Percentiles rank a stretch among this genome's conserved stretches.
Evolutionary conservation across 1,139 yeast genomes (phyloP).

Genomic region (Wickerhamiella pararugosa): DNA sequence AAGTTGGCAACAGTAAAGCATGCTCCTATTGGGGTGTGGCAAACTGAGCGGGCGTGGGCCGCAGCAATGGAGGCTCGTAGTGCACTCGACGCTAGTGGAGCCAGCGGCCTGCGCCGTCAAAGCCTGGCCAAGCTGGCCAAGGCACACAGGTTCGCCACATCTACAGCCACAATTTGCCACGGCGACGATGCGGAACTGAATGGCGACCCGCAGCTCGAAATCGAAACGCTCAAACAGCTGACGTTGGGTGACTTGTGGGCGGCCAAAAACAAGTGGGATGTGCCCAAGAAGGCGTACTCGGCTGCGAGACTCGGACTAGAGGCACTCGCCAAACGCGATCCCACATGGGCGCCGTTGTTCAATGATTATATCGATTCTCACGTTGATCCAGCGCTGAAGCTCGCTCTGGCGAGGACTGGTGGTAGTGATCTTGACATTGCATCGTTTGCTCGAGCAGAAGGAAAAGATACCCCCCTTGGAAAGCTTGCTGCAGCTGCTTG

Average conservation of each 20-base stretch:
- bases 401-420: conserved; percentile 35
- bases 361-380: conserved; percentile 41
- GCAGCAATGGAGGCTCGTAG: conserved; percentile 52
- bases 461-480: conserved; percentile 7
- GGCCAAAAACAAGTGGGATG: conserved; percentile 46
- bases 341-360: conserved; percentile 24
- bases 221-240: conserved; percentile 36
- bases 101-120: conserved; percentile 32
- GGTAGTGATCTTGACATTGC: conserved; percentile 21
- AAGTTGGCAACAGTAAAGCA: conserved; percentile 33
- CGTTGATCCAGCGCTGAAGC: conserved; percentile 56
- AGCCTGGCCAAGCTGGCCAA: conserved; percentile 55
- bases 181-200: conserved; percentile 30
- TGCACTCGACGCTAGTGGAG: conserved; percentile 39
- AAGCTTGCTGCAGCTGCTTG: conserved; percentile 13
- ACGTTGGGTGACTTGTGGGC: conserved; percentile 44
- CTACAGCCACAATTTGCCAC: no score
- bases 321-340: conserved; percentile 22
- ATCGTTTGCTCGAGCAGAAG: conserved; percentile 18
- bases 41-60: conserved; percentile 55
- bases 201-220: conserved; percentile 8
- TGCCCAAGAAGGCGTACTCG: conserved; percentile 39
- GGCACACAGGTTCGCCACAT: conserved; percentile 32
- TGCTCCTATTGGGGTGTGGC: conserved; percentile 32
- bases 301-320: conserved; percentile 49